A percentile compares a stretch with the other conserved stretches of the same genome.
Evolutionary conservation across 176 grass and related monocot species (phyloP).

Genomic region (Cocos nucifera): DNA sequence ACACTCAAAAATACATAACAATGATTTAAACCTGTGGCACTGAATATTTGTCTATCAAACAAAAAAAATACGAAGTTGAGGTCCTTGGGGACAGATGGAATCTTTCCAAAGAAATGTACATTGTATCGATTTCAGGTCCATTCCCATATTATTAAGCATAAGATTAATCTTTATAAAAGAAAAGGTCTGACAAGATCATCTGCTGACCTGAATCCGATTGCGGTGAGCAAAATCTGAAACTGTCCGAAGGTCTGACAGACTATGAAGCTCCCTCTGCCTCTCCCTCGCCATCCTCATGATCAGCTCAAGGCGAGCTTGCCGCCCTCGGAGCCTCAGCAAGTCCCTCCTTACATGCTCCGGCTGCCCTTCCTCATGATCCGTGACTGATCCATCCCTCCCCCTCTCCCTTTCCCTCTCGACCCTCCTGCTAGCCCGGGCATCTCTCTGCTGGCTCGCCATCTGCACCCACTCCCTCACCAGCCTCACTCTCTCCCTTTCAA

Average conservation of each 20-base stretch:
- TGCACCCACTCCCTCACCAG: slow-evolving; percentile 51
- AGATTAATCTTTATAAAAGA: neutral
- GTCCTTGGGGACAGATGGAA: too few species aligned
- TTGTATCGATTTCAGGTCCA: too few species aligned
- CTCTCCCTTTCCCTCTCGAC: slow-evolving; percentile 14
- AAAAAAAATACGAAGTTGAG: too few species aligned
- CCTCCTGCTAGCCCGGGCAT: slow-evolving; percentile 6
- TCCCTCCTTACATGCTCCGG: slow-evolving; percentile 40
- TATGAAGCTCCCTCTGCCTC: slow-evolving; percentile 71
- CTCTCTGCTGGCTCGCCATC: slow-evolving; percentile 35
- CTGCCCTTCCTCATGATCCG: slow-evolving; percentile 10
- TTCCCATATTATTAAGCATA: too few species aligned
- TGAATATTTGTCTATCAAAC: too few species aligned
- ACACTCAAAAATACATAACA: too few species aligned
- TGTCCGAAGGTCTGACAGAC: slow-evolving; percentile 45
- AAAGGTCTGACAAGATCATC: slow-evolving; percentile 2
- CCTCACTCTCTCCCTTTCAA: slow-evolving; percentile 54
- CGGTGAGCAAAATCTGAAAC: slow-evolving; percentile 80
- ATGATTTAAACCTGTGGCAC: too few species aligned
- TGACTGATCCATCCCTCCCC: slow-evolving; percentile 25
- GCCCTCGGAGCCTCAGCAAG: slow-evolving; percentile 57
- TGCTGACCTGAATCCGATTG: slow-evolving; percentile 73
- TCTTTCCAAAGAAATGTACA: too few species aligned
- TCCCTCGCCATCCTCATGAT: slow-evolving; percentile 83
- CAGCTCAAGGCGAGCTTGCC: slow-evolving; percentile 81